phyloP scores from a whole-genome alignment of 177 flowering plant species.

The Vitis hybrid region DNA sequence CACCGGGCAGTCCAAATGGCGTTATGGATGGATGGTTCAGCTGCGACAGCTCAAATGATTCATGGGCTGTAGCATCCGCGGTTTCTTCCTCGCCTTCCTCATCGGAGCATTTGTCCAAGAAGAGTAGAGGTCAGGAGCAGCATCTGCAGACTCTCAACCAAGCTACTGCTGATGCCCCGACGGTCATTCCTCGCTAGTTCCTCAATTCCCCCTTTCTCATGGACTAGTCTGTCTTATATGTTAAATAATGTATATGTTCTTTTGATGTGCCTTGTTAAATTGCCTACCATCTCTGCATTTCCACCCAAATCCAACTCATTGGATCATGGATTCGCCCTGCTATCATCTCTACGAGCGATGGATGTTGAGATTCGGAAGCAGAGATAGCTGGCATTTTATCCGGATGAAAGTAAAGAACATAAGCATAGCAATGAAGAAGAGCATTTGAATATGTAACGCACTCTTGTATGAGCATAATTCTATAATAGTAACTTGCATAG shows the following conservation, averaged over 20 bases:
- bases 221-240: constrained; percentile 10
- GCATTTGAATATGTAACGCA: background rate
- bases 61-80: constrained; percentile 34
- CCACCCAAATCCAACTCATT: background rate
- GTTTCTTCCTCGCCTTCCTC: constrained; percentile 34
- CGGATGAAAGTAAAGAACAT: constrained; percentile 14
- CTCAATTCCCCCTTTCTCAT: background rate
- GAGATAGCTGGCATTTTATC: constrained; percentile 52
- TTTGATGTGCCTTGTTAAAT: constrained; percentile 26
- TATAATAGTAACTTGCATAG: no score
- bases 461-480: no score
- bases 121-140: constrained; percentile 20
- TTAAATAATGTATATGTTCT: background rate
- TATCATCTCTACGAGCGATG: background rate
- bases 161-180: constrained; percentile 9
- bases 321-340: background rate
- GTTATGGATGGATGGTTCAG: constrained; percentile 47
- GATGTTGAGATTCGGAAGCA: constrained; percentile 14
- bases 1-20: constrained; percentile 49
- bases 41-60: constrained; percentile 49
- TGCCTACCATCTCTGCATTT: constrained; percentile 46
- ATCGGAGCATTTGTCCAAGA: constrained; percentile 40
- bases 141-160: constrained; percentile 6
- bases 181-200: constrained; percentile 9
- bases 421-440: constrained; percentile 10